Conservation (phyloP, 2,329 filamentous ascomycete genomes). For the Fusarium sp. region DNA sequence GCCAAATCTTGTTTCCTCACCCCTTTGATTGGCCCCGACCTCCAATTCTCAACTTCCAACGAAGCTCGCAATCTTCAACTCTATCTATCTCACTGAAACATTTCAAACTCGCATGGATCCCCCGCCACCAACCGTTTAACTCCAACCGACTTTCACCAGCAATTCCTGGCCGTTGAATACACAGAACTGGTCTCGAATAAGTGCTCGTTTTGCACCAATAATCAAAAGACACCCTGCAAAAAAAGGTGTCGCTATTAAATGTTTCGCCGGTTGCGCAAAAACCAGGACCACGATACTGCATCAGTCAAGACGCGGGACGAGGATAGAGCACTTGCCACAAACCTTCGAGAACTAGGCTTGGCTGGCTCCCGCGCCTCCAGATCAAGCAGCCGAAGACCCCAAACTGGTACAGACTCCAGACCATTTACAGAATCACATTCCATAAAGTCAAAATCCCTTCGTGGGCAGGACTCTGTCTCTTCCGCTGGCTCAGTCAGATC, state of each 20-base stretch:
- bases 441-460: constrained; percentile 44
- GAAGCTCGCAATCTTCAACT: constrained; percentile 9
- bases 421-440: constrained; percentile 47
- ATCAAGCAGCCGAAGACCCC: constrained; percentile 41
- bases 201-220: constrained; percentile 13
- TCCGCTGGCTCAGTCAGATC: constrained; percentile 51
- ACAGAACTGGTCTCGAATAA: not conserved
- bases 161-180: constrained; percentile 13
- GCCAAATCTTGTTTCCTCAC: constrained; percentile 22
- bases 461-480: constrained; percentile 48
- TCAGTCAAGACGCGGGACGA: constrained; percentile 36
- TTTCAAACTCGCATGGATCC: constrained; percentile 34
- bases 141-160: constrained; percentile 13
- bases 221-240: constrained; percentile 21
- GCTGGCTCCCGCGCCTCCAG: constrained; percentile 42
- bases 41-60: constrained; percentile 20
- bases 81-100: constrained; percentile 7
- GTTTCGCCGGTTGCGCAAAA: constrained; percentile 53
- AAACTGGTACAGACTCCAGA: constrained; percentile 44
- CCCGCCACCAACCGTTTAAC: constrained; percentile 32
- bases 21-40: constrained; percentile 17
- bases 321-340: constrained; percentile 39
- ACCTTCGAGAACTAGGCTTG: constrained; percentile 47
- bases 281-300: constrained; percentile 43
- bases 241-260: constrained; percentile 49